Percentiles rank a stretch among this genome's conserved stretches.
phyloP scores from a whole-genome alignment of 2,329 filamentous ascomycete genomes.

The Diaporthe humulicola region DNA sequence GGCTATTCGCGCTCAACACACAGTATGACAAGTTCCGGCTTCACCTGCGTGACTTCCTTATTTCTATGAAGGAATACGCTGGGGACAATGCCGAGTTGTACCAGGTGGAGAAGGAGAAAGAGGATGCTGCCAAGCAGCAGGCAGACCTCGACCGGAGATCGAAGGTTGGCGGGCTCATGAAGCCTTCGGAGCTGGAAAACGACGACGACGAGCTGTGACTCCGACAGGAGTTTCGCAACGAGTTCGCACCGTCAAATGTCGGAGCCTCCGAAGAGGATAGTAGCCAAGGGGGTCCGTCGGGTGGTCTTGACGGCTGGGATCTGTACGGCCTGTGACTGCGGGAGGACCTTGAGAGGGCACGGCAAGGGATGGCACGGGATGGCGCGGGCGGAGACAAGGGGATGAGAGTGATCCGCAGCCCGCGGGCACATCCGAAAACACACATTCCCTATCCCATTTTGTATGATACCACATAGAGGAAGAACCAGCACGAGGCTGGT shows the following conservation, averaged over 20 bases:
- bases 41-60: conserved; percentile 95
- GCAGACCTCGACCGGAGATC: conserved; percentile 92
- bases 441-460: conserved; percentile 40
- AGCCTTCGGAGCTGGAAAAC: conserved; percentile 95
- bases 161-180: conserved; percentile 95
- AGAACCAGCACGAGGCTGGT: conserved; percentile 23
- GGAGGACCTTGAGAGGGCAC: background rate
- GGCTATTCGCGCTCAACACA: conserved; percentile 88
- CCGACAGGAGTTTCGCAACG: conserved; percentile 73
- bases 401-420: conserved; percentile 1
- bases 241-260: conserved; percentile 62
- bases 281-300: conserved; percentile 36
- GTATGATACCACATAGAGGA: conserved; percentile 41
- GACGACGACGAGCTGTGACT: conserved; percentile 93
- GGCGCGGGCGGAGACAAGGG: background rate
- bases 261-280: conserved; percentile 44
- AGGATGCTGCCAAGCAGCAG: conserved; percentile 85
- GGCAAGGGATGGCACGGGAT: background rate
- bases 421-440: conserved; percentile 29
- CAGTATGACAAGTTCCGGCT: conserved; percentile 96
- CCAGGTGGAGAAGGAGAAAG: conserved; percentile 94
- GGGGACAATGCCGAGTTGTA: conserved; percentile 96
- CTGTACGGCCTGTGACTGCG: conserved; percentile 51
- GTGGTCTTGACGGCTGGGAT: conserved; percentile 50
- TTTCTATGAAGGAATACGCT: conserved; percentile 96